Percentiles rank a stretch among this genome's conserved stretches.
These are phyloP conservation scores for Solanum lignicaule DNA, from an alignment of 257 asterid genomes.

Conservation along the genomic window DNA sequence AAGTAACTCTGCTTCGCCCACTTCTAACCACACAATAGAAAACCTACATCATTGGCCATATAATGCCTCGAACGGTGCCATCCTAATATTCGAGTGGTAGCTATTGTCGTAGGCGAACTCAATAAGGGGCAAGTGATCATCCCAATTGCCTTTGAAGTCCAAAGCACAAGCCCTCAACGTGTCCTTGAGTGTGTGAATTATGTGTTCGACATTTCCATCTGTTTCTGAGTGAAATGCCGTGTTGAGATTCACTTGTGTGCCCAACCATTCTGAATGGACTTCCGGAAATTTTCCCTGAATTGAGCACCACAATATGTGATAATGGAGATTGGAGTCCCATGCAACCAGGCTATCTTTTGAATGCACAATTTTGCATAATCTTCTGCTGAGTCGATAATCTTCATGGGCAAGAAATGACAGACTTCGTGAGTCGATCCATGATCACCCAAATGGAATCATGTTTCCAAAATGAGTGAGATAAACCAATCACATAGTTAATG, in stretches of 20 bases:
- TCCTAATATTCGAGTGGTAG: not conserved
- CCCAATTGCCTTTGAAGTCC: not conserved
- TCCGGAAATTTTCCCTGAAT: not conserved
- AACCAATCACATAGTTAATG: not conserved
- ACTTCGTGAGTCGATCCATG: not conserved
- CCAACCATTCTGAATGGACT: not conserved
- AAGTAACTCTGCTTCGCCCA: not conserved
- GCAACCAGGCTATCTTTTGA: not conserved
- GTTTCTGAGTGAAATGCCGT: not conserved
- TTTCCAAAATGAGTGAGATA: not conserved
- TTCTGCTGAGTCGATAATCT: not conserved
- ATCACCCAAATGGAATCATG: not conserved
- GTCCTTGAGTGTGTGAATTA: not conserved
- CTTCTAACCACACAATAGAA: not conserved
- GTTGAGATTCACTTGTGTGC: not conserved
- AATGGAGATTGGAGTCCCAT: not conserved
- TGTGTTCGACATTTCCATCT: not conserved
- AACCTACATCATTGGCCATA: not conserved
- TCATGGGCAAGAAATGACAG: not conserved
- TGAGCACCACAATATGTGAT: not conserved
- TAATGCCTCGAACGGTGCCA: not conserved
- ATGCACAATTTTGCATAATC: not conserved
- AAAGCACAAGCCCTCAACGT: not conserved
- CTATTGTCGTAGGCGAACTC: not conserved
- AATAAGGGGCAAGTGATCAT: not conserved